Percentiles rank a stretch among this genome's conserved stretches.
Conservation (phyloP, 2,329 filamentous ascomycete species). For the Trichoderma koningiopsis region DNA sequence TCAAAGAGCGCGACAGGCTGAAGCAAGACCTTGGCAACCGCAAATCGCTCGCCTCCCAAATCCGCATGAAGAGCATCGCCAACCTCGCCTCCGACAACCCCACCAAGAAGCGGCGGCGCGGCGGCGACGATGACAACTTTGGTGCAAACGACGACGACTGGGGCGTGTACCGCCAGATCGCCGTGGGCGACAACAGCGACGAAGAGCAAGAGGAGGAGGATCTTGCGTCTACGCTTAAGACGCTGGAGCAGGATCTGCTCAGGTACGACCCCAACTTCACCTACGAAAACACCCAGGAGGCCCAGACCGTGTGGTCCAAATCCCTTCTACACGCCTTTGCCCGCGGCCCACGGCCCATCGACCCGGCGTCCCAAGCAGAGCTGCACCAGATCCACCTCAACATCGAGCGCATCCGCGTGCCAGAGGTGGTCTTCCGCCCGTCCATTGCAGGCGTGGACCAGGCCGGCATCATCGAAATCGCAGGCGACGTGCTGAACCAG, state of each 20-base stretch:
- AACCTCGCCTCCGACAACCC: slow-evolving; percentile 92
- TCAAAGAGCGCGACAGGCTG: slow-evolving; percentile 90
- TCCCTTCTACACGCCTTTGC: slow-evolving; percentile 87
- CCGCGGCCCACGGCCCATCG: slow-evolving; percentile 83
- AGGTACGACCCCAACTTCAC: slow-evolving; percentile 86
- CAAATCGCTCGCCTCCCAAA: slow-evolving; percentile 93
- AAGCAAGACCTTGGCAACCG: slow-evolving; percentile 95
- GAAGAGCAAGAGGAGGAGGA: slow-evolving; percentile 95
- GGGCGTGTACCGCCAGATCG: slow-evolving; percentile 93
- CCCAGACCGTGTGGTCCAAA: slow-evolving; percentile 94
- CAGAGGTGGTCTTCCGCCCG: slow-evolving; percentile 90
- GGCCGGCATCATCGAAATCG: slow-evolving; percentile 89
- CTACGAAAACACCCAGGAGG: slow-evolving; percentile 88
- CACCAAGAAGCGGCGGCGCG: slow-evolving; percentile 78
- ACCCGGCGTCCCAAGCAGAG: slow-evolving; percentile 76
- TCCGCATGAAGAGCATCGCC: slow-evolving; percentile 97
- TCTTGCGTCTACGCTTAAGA: slow-evolving; percentile 70
- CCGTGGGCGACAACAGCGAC: slow-evolving; percentile 77
- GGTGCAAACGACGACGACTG: slow-evolving; percentile 97
- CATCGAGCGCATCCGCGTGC: slow-evolving; percentile 91
- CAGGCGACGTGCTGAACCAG: slow-evolving; percentile 84
- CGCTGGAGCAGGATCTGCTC: slow-evolving; percentile 81
- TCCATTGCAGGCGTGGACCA: slow-evolving; percentile 91
- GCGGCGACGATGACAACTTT: slow-evolving; percentile 93
- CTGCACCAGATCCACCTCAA: slow-evolving; percentile 91